Base-by-base conservation (phyloP, 306 rosid genomes). In the Medicago lupulina region DNA sequence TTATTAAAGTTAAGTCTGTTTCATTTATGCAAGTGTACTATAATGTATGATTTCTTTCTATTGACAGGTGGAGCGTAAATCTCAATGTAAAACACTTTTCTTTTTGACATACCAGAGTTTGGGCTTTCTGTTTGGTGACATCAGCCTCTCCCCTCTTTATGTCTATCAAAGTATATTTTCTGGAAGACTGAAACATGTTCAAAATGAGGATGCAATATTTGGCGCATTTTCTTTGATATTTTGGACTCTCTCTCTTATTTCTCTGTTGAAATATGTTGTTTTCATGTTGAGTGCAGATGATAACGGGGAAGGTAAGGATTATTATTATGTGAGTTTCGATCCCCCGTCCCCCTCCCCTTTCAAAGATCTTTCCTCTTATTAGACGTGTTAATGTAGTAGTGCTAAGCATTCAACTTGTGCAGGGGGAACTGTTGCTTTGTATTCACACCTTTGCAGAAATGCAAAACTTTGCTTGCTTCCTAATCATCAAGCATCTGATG, bases 341-440 rank as follows among this genome's bases (percentile, higher is more conserved):
- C 46, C 50, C 40, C 40, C 63, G 36, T n/a, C 18, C 57, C 57
- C 19, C 19, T 49, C 36, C 55, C 31, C 31, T 34, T 21, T 59
- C 9, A 60, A 67, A 16, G 39, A 14, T 36, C 19, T 67, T 74
- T 16, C 6, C 31, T 31, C 34, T 64, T 63, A 14, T 55, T 60
- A 41, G 51, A 39, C 3, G 4, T 50, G 19, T 53, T 34, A 64
- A 60, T 73, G 70, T 39, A 71, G 75, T 43, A 54, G 43, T 40
- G 23, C 55, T 82, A 71, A 82, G 69, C 61, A 61, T 53, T 75
- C 59, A 68, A 60, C 84, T 68, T 63, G 79, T 89, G 77, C 88
- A 93, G 98, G 96, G 19, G 98, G 98, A n/a, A 82, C 75, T 67
- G 76, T 93, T 65, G 95, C 91, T 34, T 78, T 93, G 76, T 93